Conservation (phyloP, 2,329 filamentous ascomycete species). For the Colletotrichum paranaense region DNA sequence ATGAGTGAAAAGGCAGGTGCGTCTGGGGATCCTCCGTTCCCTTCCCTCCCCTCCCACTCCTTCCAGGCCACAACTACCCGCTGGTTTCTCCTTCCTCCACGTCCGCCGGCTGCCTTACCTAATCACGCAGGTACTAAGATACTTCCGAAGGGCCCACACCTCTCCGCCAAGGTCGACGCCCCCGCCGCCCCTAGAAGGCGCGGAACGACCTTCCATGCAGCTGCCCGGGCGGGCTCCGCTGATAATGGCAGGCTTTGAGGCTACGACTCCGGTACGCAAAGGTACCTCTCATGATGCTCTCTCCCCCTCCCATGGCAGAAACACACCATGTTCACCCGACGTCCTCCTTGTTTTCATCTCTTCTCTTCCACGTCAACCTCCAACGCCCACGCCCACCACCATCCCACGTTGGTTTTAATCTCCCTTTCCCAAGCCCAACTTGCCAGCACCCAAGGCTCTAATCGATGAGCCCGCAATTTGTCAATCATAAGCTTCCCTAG, state of each 20-base stretch:
- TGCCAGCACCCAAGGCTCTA: conserved; percentile 10
- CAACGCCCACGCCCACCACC: background rate
- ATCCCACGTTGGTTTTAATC: background rate
- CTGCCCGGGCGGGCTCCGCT: conserved; percentile 30
- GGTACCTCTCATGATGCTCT: conserved; percentile 10
- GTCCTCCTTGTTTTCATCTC: background rate
- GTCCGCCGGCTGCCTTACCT: background rate
- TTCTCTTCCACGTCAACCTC: background rate
- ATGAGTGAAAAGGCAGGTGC: background rate
- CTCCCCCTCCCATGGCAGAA: background rate
- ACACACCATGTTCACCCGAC: conserved; percentile 5
- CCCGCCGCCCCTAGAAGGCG: conserved; percentile 28
- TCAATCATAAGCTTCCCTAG: conserved; percentile 4
- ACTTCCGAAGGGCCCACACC: background rate
- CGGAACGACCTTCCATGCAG: conserved; percentile 34
- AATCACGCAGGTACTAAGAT: background rate
- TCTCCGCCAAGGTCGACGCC: conserved; percentile 25
- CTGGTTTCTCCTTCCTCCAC: background rate
- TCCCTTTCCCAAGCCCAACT: background rate
- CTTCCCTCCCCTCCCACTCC: background rate
- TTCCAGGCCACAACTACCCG: background rate
- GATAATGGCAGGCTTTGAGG: background rate
- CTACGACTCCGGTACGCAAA: conserved; percentile 9
- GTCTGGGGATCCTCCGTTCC: background rate
- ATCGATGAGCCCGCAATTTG: conserved; percentile 17